phyloP scores from a whole-genome alignment of 208 protist genomes.

The Wallacemonas sp. region DNA sequence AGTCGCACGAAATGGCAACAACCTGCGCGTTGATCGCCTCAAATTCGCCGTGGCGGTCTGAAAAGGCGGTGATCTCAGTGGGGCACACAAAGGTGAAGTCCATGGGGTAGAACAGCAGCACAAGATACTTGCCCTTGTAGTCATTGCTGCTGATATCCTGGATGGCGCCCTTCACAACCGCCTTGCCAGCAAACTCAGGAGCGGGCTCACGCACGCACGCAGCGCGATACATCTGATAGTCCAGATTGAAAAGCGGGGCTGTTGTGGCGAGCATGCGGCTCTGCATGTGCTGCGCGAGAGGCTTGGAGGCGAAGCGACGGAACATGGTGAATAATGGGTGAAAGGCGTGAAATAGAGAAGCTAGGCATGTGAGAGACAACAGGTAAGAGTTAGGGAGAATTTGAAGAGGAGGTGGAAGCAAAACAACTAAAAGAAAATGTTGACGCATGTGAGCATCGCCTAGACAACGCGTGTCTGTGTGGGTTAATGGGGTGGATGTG shows the following conservation, averaged over 20 bases:
- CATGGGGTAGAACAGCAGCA: constrained; percentile 96
- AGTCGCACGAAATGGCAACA: constrained; percentile 92
- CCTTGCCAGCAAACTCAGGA: constrained; percentile 89
- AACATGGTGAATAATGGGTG: constrained; percentile 36
- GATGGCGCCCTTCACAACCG: constrained; percentile 94
- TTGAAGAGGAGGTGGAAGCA: too few relatives aligned
- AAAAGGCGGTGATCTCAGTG: constrained; percentile 96
- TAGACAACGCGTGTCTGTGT: too few relatives aligned
- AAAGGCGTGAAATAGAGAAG: neutral
- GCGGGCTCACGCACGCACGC: constrained; percentile 87
- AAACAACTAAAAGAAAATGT: too few relatives aligned
- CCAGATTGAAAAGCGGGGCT: constrained; percentile 57
- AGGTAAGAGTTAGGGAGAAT: too few relatives aligned
- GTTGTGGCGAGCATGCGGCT: constrained; percentile 49
- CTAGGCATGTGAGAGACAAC: neutral
- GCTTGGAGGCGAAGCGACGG: constrained; percentile 41
- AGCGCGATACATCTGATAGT: constrained; percentile 81
- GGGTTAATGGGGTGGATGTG: too few relatives aligned
- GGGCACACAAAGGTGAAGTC: constrained; percentile 98
- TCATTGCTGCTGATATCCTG: constrained; percentile 90
- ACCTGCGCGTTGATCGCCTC: constrained; percentile 89
- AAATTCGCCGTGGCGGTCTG: constrained; percentile 91
- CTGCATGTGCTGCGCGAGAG: constrained; percentile 11
- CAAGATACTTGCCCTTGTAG: constrained; percentile 94
- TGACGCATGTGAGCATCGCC: too few relatives aligned